phyloP scores from a whole-genome alignment of 805 yeast species.

The Wickerhamiella qilinensis region DNA sequence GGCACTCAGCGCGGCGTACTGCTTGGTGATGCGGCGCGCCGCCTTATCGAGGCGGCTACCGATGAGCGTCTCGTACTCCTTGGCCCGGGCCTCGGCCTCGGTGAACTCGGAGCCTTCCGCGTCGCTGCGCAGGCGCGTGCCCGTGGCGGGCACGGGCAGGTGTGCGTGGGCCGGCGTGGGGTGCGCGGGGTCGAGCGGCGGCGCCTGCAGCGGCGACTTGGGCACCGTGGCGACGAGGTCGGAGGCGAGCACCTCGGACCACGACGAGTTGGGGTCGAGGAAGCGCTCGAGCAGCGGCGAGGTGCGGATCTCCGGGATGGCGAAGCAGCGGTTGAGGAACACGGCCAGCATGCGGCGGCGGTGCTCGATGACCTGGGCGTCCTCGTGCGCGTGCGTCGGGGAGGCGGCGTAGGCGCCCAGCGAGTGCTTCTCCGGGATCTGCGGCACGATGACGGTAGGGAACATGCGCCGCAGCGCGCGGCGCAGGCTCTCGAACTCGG shows the following conservation, averaged over 20 bases:
- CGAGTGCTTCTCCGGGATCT: constrained; percentile 79
- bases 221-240: constrained; percentile 43
- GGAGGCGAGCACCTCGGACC: constrained; percentile 55
- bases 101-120: constrained; percentile 22
- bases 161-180: constrained; percentile 44
- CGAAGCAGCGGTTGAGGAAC: constrained; percentile 62
- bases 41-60: constrained; percentile 37
- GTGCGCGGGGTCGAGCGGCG: constrained; percentile 43
- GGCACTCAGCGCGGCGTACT: constrained; percentile 40
- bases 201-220: constrained; percentile 35
- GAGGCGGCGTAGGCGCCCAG: constrained; percentile 31
- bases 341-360: constrained; percentile 60
- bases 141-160: constrained; percentile 42
- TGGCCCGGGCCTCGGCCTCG: constrained; percentile 28
- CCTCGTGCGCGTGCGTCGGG: constrained; percentile 30
- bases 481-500: constrained; percentile 79
- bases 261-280: constrained; percentile 68
- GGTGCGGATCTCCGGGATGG: constrained; percentile 37
- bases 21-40: constrained; percentile 37
- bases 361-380: constrained; percentile 35
- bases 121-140: constrained; percentile 24
- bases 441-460: constrained; percentile 78
- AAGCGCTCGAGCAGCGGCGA: constrained; percentile 58
- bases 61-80: constrained; percentile 31
- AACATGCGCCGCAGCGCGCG: constrained; percentile 52